Evolutionary conservation across 2,329 filamentous ascomycete species (phyloP).

Genomic region (Cadophora luteo-olivacea): DNA sequence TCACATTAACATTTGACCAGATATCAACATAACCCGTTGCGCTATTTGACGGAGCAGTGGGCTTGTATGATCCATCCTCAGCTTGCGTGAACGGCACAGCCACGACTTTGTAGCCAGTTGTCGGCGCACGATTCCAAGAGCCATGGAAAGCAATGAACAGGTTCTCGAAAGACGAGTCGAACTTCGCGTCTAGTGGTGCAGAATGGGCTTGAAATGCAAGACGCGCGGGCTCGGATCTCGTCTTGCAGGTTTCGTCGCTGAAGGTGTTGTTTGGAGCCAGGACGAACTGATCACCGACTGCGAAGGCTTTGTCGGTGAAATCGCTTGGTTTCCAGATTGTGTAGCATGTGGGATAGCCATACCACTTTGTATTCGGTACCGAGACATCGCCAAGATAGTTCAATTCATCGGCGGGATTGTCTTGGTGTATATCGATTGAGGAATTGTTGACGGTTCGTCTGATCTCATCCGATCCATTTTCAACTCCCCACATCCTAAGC

Average conservation of each 20-base stretch:
- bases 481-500: conserved; percentile 27
- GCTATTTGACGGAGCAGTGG: conserved; percentile 19
- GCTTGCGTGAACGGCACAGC: conserved; percentile 29
- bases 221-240: conserved; percentile 22
- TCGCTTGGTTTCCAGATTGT: conserved; percentile 31
- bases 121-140: conserved; percentile 29
- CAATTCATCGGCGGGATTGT: conserved; percentile 34
- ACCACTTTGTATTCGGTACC: conserved; percentile 30
- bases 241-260: conserved; percentile 31
- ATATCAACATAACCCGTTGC: conserved; percentile 29
- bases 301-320: conserved; percentile 27
- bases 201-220: conserved; percentile 34
- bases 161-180: conserved; percentile 27
- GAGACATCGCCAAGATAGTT: conserved; percentile 34
- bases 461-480: conserved; percentile 28
- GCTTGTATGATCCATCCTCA: conserved; percentile 28
- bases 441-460: conserved; percentile 23
- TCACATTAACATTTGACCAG: conserved; percentile 30
- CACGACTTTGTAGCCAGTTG: conserved; percentile 32
- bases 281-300: conserved; percentile 33
- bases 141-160: conserved; percentile 35
- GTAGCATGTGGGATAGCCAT: conserved; percentile 35
- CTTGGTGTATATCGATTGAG: conserved; percentile 29
- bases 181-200: conserved; percentile 33
- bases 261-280: conserved; percentile 30